Conservation (phyloP, 805 yeast species). For the Sugiyamaella qingdaonensis region DNA sequence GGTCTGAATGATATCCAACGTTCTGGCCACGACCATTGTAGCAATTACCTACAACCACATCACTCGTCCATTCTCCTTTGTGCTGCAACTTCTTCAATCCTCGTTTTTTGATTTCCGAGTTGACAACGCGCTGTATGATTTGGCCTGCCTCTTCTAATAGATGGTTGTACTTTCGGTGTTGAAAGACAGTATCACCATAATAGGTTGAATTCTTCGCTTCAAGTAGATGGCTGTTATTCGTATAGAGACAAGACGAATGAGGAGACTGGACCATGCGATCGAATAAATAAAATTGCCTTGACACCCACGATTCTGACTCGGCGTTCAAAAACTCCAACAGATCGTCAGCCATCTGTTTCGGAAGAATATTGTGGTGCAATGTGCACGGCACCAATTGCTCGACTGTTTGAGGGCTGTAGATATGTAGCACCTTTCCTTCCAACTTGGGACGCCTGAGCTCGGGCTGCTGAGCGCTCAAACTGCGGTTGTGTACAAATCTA, state of each 20-base stretch:
- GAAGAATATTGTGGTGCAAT: slow-evolving; percentile 49
- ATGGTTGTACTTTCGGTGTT: slow-evolving; percentile 36
- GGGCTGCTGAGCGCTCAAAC: not conserved
- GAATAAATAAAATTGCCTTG: slow-evolving; percentile 54
- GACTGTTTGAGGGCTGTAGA: slow-evolving; percentile 52
- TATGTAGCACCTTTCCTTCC: slow-evolving; percentile 27
- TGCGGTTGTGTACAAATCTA: slow-evolving; percentile 4
- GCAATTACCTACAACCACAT: slow-evolving; percentile 52
- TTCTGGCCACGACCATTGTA: slow-evolving; percentile 48
- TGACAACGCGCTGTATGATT: slow-evolving; percentile 39
- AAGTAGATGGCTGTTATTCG: slow-evolving; percentile 23
- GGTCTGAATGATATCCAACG: slow-evolving; percentile 75
- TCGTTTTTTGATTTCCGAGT: slow-evolving; percentile 33
- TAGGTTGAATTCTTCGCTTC: slow-evolving; percentile 24
- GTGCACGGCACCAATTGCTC: slow-evolving; percentile 48
- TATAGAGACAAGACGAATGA: slow-evolving; percentile 45
- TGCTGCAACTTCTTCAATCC: slow-evolving; percentile 39
- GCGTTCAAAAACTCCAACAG: slow-evolving; percentile 42
- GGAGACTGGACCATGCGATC: slow-evolving; percentile 58
- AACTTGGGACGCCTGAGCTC: not conserved
- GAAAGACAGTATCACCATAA: slow-evolving; percentile 39
- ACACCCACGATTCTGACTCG: slow-evolving; percentile 39
- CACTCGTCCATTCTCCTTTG: slow-evolving; percentile 46
- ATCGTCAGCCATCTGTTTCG: slow-evolving; percentile 44
- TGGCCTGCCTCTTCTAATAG: slow-evolving; percentile 40